Evolutionary conservation across 2,329 filamentous ascomycete species (phyloP), one percentile per base, ranked within the genome.

Genomic region (Uncinocarpus reesii): DNA sequence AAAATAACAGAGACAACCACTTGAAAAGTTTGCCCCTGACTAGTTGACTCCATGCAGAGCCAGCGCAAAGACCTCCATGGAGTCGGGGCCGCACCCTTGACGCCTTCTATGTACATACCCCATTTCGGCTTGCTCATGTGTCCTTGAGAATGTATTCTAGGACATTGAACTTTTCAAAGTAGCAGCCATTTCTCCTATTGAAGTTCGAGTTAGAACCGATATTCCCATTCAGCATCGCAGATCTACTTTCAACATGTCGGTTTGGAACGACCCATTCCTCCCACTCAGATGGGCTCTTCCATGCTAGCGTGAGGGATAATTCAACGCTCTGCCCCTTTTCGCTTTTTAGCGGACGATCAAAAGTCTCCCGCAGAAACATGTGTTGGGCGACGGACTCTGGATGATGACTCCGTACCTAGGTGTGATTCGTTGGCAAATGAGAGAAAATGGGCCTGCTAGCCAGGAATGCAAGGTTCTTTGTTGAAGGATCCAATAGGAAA

Each of bases 1-100:
- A 38, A 38, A 38, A 36, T 46, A 46, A 15, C 34, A 46, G 43
- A 38, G 38, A 38, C 43, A 46, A 37, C 35, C 3, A 11, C 34
- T 20, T 20, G 15, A n/a, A n/a, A n/a, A 34, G 18, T 21, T 24
- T 23, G 20, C 28, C 41, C 26, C 28, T 24, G 38, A 41, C n/a
- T 41, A 7, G 2, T n/a, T 5, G 29, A 13, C 35, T 37, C 7
- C 18, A 10, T 11, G 7, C 18, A 5, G 35, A 7, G 23, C 16
- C 18, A 24, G 36, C 36, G 36, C 36, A 37, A 10, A 40, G 35
- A 13, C 18, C 35, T 21, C 35, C 23, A 21, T 37, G n/a, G n/a
- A n/a, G n/a, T n/a, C n/a, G n/a, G n/a, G n/a, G n/a, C n/a, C n/a
- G n/a, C n/a, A n/a, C n/a, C n/a, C n/a, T n/a, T n/a, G n/a, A n/a